Percentiles rank a stretch among this genome's conserved stretches.
Conservation (phyloP, 352 stramenopile species). For the Blastocystis sp. region DNA sequence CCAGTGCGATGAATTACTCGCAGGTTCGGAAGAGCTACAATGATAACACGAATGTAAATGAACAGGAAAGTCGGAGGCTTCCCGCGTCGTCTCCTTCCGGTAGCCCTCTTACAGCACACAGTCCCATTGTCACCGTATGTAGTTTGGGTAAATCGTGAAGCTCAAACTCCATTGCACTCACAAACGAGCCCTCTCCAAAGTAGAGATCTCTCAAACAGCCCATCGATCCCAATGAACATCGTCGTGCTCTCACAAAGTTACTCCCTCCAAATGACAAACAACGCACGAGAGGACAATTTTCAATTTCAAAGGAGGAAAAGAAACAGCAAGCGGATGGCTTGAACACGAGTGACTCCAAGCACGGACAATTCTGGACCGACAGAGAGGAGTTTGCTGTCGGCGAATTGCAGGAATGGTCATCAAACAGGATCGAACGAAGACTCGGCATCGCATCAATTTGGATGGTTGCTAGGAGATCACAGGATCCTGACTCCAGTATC, state of each 20-base stretch:
- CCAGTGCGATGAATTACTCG: background rate
- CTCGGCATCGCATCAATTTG: background rate
- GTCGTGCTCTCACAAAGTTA: background rate
- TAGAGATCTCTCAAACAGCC: background rate
- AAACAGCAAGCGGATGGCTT: background rate
- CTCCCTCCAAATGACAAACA: background rate
- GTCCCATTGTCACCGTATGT: background rate
- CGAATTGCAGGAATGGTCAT: background rate
- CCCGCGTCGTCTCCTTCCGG: background rate
- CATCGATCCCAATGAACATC: background rate
- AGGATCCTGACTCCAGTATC: too few relatives aligned
- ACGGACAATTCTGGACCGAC: background rate
- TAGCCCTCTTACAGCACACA: background rate
- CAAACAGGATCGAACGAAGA: background rate
- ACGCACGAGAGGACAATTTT: background rate
- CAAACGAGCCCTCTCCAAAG: background rate
- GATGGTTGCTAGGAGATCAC: background rate
- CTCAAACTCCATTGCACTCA: background rate
- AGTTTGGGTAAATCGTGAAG: background rate
- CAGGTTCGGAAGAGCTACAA: background rate
- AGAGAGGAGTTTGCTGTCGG: background rate
- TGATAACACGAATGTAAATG: background rate
- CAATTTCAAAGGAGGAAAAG: background rate
- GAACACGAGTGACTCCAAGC: background rate
- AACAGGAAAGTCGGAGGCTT: background rate